Evolutionary conservation across 1,284 basidiomycete genomes (phyloP).

Genomic region (Irpex lacteus): DNA sequence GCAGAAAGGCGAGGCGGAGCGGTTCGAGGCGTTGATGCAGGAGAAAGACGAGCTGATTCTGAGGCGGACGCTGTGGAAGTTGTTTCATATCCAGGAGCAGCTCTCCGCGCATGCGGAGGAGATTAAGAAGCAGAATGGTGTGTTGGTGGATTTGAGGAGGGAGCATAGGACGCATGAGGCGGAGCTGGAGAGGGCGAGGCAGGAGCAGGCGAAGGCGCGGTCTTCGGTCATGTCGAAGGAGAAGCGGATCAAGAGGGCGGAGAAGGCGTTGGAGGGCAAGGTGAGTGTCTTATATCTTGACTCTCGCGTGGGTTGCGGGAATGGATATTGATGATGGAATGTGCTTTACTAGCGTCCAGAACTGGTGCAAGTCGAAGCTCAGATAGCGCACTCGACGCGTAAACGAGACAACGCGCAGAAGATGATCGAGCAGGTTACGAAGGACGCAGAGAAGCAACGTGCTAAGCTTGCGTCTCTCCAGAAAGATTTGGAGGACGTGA

Average conservation of each 20-base stretch:
- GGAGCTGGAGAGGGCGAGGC: conserved; percentile 71
- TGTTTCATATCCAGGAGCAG: conserved; percentile 87
- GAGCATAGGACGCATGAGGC: conserved; percentile 72
- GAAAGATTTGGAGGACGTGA: conserved; percentile 66
- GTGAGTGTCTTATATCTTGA: conserved; percentile 37
- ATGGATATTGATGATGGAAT: too few species aligned
- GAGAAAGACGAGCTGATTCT: conserved; percentile 85
- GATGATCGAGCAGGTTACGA: conserved; percentile 62
- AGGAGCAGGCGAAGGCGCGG: conserved; percentile 79
- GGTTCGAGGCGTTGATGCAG: conserved; percentile 78
- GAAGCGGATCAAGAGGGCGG: conserved; percentile 31
- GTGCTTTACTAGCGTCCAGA: too few species aligned
- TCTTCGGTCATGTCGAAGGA: conserved; percentile 37
- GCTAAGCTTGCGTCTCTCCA: conserved; percentile 57
- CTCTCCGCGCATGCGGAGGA: conserved; percentile 70
- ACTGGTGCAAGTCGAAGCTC: conserved; percentile 78
- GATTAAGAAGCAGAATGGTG: conserved; percentile 72
- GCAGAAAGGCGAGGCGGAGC: conserved; percentile 91
- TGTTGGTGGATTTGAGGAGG: conserved; percentile 62
- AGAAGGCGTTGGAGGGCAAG: conserved; percentile 50
- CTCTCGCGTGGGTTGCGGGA: too few species aligned
- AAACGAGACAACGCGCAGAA: conserved; percentile 73
- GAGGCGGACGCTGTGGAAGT: conserved; percentile 82
- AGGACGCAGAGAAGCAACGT: conserved; percentile 68
- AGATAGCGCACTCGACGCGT: conserved; percentile 81